A percentile compares a stretch with the other conserved stretches of the same genome.
These are phyloP conservation scores for Blastobotrys petasosporus DNA, from an alignment of 1,139 yeast species.

Conservation along the genomic window DNA sequence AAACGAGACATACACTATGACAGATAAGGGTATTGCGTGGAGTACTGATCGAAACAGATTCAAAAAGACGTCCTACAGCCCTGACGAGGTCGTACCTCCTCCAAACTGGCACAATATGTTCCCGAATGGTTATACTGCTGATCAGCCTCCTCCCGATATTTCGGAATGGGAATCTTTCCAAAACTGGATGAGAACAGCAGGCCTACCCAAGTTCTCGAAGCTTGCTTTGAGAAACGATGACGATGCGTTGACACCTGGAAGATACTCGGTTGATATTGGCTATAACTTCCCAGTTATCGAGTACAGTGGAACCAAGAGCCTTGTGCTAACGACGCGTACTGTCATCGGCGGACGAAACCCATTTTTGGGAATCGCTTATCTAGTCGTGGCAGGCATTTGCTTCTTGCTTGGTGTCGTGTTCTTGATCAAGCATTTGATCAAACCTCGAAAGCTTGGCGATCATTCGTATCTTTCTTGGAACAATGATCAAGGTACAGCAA, in stretches of 20 bases:
- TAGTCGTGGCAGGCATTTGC: constrained; percentile 90
- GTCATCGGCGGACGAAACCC: constrained; percentile 87
- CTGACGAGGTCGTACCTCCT: constrained; percentile 81
- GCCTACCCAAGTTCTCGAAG: constrained; percentile 78
- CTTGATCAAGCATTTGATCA: constrained; percentile 53
- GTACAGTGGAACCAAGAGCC: constrained; percentile 74
- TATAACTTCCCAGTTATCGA: constrained; percentile 83
- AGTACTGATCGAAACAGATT: constrained; percentile 68
- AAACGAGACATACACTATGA: constrained; percentile 51
- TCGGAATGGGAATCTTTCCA: constrained; percentile 77
- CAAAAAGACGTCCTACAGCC: constrained; percentile 68
- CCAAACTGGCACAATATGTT: constrained; percentile 83
- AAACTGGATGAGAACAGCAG: constrained; percentile 98
- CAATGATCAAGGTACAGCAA: constrained; percentile 29
- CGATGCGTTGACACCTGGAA: constrained; percentile 54
- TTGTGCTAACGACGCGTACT: constrained; percentile 76
- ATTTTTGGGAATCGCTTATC: constrained; percentile 83
- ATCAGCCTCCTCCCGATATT: constrained; percentile 70
- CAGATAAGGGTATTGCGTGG: constrained; percentile 81
- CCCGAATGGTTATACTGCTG: constrained; percentile 87
- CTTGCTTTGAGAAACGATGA: constrained; percentile 75
- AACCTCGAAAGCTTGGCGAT: constrained; percentile 74
- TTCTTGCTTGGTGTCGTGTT: constrained; percentile 54
- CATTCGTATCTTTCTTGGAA: constrained; percentile 71
- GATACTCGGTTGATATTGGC: constrained; percentile 66